Evolutionary conservation across 352 stramenopile species (phyloP).

Genomic region (Phytophthora hybrid): DNA sequence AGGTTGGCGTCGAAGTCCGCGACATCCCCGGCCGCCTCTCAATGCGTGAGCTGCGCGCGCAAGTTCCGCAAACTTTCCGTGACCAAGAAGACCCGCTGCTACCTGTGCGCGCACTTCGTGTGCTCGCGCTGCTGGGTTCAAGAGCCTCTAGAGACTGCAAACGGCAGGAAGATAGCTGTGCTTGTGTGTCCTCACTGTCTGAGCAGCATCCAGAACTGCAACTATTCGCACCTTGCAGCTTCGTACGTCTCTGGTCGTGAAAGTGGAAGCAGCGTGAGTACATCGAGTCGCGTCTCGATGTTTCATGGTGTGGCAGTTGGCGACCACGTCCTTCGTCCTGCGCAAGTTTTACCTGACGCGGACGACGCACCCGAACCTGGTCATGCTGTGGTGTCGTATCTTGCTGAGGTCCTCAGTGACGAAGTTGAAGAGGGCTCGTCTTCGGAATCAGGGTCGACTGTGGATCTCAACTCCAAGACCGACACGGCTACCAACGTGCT

Average conservation of each 20-base stretch:
- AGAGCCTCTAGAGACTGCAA: slow-evolving; percentile 39
- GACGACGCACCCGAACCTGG: slow-evolving; percentile 22
- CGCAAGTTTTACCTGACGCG: slow-evolving; percentile 20
- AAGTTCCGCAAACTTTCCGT: slow-evolving; percentile 37
- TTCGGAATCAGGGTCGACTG: not conserved
- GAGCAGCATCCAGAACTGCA: slow-evolving; percentile 50
- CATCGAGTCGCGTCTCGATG: slow-evolving; percentile 22
- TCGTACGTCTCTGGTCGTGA: slow-evolving; percentile 19
- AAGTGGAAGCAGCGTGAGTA: slow-evolving; percentile 29
- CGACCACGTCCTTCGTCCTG: slow-evolving; percentile 12
- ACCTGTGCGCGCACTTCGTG: slow-evolving; percentile 46
- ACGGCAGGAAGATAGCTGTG: slow-evolving; percentile 40
- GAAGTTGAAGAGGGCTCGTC: slow-evolving; percentile 1
- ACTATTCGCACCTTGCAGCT: slow-evolving; percentile 43
- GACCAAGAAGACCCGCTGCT: slow-evolving; percentile 44
- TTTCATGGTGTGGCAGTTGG: not conserved
- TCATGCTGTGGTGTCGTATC: slow-evolving; percentile 25
- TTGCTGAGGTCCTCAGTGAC: slow-evolving; percentile 16
- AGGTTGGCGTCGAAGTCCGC: not conserved
- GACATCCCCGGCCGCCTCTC: slow-evolving; percentile 2
- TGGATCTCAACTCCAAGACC: slow-evolving; percentile 5
- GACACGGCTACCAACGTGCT: slow-evolving; percentile 53
- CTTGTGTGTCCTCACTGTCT: slow-evolving; percentile 58
- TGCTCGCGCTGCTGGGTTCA: slow-evolving; percentile 40
- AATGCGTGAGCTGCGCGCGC: slow-evolving; percentile 61